These are phyloP conservation scores for Pecoramyces ruminantium DNA, from an alignment of 192 early-diverging fungal genomes.

Conservation along the genomic window DNA sequence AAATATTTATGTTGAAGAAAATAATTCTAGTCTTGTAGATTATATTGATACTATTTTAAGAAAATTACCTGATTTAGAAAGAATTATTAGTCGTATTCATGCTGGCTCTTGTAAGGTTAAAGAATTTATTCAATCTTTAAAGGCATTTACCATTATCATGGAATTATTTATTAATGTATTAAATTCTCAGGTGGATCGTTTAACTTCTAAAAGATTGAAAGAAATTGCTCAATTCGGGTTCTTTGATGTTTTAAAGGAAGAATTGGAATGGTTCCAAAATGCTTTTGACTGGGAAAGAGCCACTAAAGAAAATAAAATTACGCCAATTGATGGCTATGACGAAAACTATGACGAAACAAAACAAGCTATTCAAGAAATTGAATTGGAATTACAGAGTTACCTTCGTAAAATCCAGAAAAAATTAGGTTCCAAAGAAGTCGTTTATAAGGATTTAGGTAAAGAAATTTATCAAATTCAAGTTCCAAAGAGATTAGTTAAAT, in stretches of 20 bases:
- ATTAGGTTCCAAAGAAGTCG: conserved; percentile 42
- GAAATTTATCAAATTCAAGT: conserved; percentile 91
- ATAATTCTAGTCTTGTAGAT: conserved; percentile 12
- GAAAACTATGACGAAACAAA: conserved; percentile 57
- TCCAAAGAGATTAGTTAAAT: conserved; percentile 35
- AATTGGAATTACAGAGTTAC: conserved; percentile 47
- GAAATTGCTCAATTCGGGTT: conserved; percentile 24
- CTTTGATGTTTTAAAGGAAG: conserved; percentile 25
- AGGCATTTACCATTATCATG: conserved; percentile 26
- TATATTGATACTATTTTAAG: conserved; percentile 9
- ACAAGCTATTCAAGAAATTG: conserved; percentile 32
- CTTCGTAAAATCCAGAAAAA: conserved; percentile 40
- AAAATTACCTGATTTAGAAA: conserved; percentile 69
- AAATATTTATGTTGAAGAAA: conserved; percentile 22
- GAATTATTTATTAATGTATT: conserved; percentile 20
- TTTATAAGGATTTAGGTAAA: conserved; percentile 84
- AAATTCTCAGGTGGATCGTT: conserved; percentile 12
- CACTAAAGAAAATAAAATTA: background rate
- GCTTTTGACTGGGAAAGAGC: background rate
- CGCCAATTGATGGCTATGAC: conserved; percentile 37
- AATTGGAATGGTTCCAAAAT: conserved; percentile 31
- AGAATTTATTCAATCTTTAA: conserved; percentile 60
- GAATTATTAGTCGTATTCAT: conserved; percentile 78
- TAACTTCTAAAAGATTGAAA: conserved; percentile 34
- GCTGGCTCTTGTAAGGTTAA: conserved; percentile 65